These are phyloP conservation scores for Letharia lupina DNA, from an alignment of 495 filamentous ascomycete species.

Conservation along the genomic window DNA sequence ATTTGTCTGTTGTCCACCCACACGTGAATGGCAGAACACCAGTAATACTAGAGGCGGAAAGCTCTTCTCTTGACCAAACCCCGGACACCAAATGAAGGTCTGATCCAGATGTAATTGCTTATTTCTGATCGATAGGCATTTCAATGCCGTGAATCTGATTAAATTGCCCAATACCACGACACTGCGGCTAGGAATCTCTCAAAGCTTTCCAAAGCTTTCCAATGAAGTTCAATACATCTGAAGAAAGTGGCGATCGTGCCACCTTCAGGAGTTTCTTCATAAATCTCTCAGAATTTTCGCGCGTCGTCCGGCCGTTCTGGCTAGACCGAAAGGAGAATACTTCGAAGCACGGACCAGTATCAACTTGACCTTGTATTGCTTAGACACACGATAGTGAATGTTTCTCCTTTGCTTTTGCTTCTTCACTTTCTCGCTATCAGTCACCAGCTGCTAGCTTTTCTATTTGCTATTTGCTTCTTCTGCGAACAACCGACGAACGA, in stretches of 20 bases:
- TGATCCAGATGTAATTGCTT: background rate
- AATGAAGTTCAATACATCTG: background rate
- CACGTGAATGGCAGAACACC: background rate
- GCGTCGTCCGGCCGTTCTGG: background rate
- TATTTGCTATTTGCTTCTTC: constrained; percentile 1
- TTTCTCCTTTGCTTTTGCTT: background rate
- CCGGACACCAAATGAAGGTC: background rate
- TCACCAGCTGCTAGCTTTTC: background rate
- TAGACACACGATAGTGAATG: background rate
- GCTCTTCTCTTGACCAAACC: background rate
- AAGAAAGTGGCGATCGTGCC: background rate
- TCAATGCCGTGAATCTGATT: background rate
- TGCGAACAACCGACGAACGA: background rate
- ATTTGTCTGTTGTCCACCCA: background rate
- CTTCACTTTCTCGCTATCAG: background rate
- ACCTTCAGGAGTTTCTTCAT: background rate
- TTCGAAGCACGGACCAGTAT: constrained; percentile 3
- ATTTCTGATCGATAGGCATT: background rate
- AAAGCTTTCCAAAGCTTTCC: background rate
- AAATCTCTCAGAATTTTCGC: background rate
- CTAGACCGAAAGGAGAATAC: constrained; percentile 2
- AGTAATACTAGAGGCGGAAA: background rate
- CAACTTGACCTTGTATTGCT: background rate
- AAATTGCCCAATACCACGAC: background rate
- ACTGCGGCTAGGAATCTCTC: background rate